Conservation (phyloP, 768 basidiomycete genomes). For the Mycena metata region DNA sequence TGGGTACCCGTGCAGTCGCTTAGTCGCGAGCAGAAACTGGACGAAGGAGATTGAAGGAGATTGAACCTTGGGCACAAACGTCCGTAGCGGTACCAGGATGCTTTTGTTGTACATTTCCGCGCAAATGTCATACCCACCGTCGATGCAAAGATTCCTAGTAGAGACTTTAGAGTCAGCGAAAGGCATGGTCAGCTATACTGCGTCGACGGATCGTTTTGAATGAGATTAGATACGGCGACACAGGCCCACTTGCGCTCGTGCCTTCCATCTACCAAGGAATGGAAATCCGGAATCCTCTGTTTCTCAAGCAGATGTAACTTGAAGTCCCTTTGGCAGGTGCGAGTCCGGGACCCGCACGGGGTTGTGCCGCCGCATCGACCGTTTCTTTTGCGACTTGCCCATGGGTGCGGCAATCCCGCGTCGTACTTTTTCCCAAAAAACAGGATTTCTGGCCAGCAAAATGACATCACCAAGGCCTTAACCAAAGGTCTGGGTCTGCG, state of each 20-base stretch:
- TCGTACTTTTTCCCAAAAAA: too few species aligned
- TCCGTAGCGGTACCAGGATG: slow-evolving; percentile 80
- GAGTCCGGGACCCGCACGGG: slow-evolving; percentile 95
- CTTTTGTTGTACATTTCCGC: slow-evolving; percentile 99
- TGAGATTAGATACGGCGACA: slow-evolving; percentile 94
- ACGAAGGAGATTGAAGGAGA: background rate
- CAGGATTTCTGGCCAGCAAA: too few species aligned
- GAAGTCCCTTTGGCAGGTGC: slow-evolving; percentile 89
- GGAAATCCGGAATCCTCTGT: slow-evolving; percentile 43
- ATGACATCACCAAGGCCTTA: too few species aligned
- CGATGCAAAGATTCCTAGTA: slow-evolving; percentile 90
- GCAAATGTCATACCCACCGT: slow-evolving; percentile 95
- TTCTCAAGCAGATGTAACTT: slow-evolving; percentile 75
- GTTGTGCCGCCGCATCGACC: slow-evolving; percentile 88
- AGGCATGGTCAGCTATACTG: slow-evolving; percentile 32
- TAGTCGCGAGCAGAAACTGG: background rate
- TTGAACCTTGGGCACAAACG: slow-evolving; percentile 82
- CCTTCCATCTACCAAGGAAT: slow-evolving; percentile 72
- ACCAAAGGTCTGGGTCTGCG: too few species aligned
- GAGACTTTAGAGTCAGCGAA: slow-evolving; percentile 31
- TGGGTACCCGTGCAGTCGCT: slow-evolving; percentile 71
- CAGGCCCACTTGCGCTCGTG: slow-evolving; percentile 96
- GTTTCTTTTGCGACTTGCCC: slow-evolving; percentile 96
- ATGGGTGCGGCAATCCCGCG: too few species aligned
- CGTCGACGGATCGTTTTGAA: slow-evolving; percentile 95